Conservation (phyloP, 2,329 filamentous ascomycete species). For the Teratosphaeriaceae sp. region DNA sequence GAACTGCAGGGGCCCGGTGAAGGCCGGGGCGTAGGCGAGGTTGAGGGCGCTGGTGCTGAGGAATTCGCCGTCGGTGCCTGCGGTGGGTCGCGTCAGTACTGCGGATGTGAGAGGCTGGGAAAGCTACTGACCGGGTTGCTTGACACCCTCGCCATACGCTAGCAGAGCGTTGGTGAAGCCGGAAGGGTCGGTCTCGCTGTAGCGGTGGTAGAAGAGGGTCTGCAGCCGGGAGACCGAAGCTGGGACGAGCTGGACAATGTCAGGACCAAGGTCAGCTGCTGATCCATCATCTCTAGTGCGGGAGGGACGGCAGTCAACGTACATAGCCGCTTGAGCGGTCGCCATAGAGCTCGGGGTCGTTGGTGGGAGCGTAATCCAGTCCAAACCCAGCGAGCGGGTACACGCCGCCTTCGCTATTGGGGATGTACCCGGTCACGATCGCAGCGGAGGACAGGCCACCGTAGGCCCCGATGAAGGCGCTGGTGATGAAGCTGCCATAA, state of each 20-base stretch:
- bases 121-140: not conserved
- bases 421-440: not conserved
- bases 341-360: not conserved
- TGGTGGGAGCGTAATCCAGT: not conserved
- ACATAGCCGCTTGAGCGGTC: not conserved
- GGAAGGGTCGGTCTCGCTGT: not conserved
- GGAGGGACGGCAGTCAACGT: not conserved
- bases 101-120: not conserved
- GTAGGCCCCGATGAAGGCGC: not conserved
- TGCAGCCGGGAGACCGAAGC: not conserved
- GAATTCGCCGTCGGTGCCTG: conserved; percentile 22
- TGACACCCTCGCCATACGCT: not conserved
- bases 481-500: not conserved
- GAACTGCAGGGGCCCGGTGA: conserved; percentile 29
- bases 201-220: not conserved
- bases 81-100: not conserved
- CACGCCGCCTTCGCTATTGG: not conserved
- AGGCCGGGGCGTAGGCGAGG: conserved; percentile 15
- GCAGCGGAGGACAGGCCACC: not conserved
- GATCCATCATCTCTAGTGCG: not conserved
- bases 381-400: not conserved
- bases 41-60: conserved; percentile 13
- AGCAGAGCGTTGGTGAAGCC: not conserved
- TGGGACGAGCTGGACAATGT: not conserved
- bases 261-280: too few species aligned